Base-by-base conservation (phyloP, 2,329 filamentous ascomycete genomes). In the Massarina eburnea region DNA sequence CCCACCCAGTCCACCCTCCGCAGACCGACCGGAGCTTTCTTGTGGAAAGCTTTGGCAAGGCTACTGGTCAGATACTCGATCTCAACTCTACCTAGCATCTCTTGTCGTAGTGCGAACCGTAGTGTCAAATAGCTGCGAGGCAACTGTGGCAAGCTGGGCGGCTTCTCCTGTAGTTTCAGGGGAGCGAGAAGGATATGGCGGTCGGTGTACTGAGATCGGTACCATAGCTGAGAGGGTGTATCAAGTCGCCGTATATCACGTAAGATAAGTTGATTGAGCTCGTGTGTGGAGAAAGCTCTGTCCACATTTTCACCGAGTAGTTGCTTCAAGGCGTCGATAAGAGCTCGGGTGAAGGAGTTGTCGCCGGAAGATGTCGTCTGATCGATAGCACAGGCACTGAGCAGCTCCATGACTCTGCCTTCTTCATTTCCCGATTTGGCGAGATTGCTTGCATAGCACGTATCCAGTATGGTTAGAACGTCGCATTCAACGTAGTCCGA, bases 401-500 rank as follows among this genome's bases (percentile, higher is more conserved):
- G 46, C 2, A 70, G 43, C 37, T 71, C 65, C 12, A 69, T 68
- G 5, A 61, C 66, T 36, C 59, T 51, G 3, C 46, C 51, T 8
- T 59, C 52, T 9, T 57, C 54, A 27, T 46, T 58, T 10, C 45
- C 52, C 1, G 62, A 62, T 34, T 70, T 70, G 12, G 52, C 46
- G 4, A 62, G 43, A 41, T 71, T 70, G 55, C 64, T 67, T 0
- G 67, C 53, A 39, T 65, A 72, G 59, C 70, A 73, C 0, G 66
- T 66, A 42, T 73, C 70, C 8, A 73, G 46, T 14, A 73, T 71
- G 4, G 60, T 65, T 8, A 73, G 48, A 1, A 70, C 60, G 33
- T 73, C 70, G 8, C 56, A 57, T 24, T 68, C 59, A 1, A 66
- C 57, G 7, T 63, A 56, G 1, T 66, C 56, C 1, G 61, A 42